Evolutionary conservation across 331 rosid species (phyloP).

Genomic region (Telfairia occidentalis): DNA sequence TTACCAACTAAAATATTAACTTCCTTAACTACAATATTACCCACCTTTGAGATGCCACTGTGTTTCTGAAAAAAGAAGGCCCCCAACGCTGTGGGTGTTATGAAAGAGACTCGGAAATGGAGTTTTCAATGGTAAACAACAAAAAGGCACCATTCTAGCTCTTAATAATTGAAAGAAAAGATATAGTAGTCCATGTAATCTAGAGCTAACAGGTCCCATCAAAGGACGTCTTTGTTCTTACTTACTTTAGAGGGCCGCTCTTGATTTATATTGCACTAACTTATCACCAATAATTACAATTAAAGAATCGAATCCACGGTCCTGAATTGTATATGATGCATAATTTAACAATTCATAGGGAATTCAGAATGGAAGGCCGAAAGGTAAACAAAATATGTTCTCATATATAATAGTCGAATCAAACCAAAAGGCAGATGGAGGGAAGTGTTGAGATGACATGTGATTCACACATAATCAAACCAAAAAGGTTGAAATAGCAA

Average conservation of each 20-base stretch:
- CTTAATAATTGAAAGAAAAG: not conserved
- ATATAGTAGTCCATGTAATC: not conserved
- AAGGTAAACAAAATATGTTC: not conserved
- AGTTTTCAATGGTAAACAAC: not conserved
- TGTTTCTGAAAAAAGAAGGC: not conserved
- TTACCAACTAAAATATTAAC: not conserved
- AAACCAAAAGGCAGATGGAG: not conserved
- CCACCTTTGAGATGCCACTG: not conserved
- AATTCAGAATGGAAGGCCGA: not conserved
- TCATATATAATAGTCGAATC: not conserved
- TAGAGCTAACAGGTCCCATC: constrained; percentile 6
- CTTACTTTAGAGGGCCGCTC: not conserved
- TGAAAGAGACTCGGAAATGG: not conserved
- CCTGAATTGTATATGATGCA: not conserved
- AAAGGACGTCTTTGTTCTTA: not conserved
- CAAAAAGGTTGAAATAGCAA: constrained; percentile 12
- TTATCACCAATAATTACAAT: not conserved
- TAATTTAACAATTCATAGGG: not conserved
- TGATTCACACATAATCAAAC: constrained; percentile 2
- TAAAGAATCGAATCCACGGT: not conserved
- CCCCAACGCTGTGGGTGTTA: not conserved
- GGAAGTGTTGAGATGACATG: constrained; percentile 4
- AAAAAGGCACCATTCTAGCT: not conserved
- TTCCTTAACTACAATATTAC: not conserved
- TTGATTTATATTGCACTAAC: not conserved